Conservation (phyloP, 2,329 filamentous ascomycete species). For the Cladosporium sp. region DNA sequence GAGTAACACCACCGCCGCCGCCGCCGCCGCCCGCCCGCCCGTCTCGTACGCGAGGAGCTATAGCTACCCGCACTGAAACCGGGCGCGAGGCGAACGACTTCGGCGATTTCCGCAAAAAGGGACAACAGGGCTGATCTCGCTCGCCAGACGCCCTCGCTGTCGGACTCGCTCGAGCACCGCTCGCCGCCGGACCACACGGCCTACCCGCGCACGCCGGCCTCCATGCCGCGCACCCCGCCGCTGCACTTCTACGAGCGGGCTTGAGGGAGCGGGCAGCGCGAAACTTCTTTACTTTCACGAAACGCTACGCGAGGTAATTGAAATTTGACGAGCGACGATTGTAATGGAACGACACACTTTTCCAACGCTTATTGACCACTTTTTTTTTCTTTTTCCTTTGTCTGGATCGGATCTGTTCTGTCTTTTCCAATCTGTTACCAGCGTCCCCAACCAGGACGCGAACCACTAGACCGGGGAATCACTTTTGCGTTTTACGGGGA, state of each 20-base stretch:
- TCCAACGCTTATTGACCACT: neutral
- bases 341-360: neutral
- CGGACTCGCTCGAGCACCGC: conserved; percentile 51
- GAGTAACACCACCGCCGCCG: conserved; percentile 42
- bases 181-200: conserved; percentile 36
- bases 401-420: neutral
- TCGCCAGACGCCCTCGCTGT: conserved; percentile 66
- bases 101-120: neutral
- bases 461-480: neutral
- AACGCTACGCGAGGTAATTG: too few species aligned
- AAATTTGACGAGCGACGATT: conserved; percentile 4
- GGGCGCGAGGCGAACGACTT: neutral
- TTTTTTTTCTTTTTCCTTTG: neutral
- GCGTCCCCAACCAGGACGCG: neutral
- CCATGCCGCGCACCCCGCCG: conserved; percentile 64
- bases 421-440: neutral
- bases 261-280: neutral
- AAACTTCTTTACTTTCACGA: neutral
- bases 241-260: conserved; percentile 26
- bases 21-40: conserved; percentile 34
- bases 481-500: too few species aligned
- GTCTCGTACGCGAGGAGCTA: conserved; percentile 18
- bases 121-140: conserved; percentile 3
- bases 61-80: conserved; percentile 14
- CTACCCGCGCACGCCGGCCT: conserved; percentile 57